Evolutionary conservation across 345 rosid species (phyloP).

Genomic region (Citrus unshiu): DNA sequence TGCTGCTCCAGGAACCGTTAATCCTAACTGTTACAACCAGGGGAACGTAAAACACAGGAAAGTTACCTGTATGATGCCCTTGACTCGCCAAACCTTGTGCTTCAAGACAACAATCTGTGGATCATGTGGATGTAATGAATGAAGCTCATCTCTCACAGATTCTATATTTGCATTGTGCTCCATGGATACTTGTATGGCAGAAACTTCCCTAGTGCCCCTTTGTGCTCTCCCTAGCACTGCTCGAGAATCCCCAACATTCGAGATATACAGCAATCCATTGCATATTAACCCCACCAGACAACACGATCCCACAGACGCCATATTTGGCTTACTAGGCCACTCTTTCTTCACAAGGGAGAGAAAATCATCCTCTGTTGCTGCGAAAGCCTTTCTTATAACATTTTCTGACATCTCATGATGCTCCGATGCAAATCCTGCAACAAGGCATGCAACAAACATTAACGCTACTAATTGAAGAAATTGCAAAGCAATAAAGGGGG

Average conservation of each 20-base stretch:
- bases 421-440: conserved; percentile 53
- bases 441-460: not conserved
- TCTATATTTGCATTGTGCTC: conserved; percentile 76
- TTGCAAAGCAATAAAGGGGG: not conserved
- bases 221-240: conserved; percentile 61
- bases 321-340: conserved; percentile 56
- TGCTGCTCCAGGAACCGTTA: not conserved
- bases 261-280: conserved; percentile 59
- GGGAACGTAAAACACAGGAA: not conserved
- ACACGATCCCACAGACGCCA: conserved; percentile 85
- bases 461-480: not conserved
- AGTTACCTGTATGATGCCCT: conserved; percentile 78
- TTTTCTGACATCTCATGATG: conserved; percentile 40
- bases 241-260: conserved; percentile 79
- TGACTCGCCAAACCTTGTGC: conserved; percentile 78
- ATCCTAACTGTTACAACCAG: no score
- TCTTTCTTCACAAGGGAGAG: conserved; percentile 54
- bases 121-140: conserved; percentile 64
- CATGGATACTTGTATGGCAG: conserved; percentile 57
- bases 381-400: conserved; percentile 54
- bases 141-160: conserved; percentile 63
- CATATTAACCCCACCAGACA: conserved; percentile 67
- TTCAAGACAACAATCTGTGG: conserved; percentile 53
- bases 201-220: conserved; percentile 34
- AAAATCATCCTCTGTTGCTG: conserved; percentile 58